These are phyloP conservation scores for Pisolithus albus DNA, from an alignment of 768 basidiomycete species.

Conservation along the genomic window DNA sequence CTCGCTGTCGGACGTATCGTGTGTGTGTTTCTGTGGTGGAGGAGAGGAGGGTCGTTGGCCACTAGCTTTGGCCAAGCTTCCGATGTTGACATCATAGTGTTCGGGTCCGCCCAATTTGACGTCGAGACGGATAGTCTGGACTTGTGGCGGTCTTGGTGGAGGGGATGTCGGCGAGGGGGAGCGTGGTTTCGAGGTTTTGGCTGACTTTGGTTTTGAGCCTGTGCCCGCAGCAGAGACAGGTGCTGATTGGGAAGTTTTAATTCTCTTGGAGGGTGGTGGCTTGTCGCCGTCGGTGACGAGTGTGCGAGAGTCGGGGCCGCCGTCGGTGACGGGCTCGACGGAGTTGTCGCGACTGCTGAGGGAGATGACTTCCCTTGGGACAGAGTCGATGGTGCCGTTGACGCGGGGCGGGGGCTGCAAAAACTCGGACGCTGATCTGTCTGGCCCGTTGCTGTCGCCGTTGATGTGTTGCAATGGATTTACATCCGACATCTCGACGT, in stretches of 20 bases:
- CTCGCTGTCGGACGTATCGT: constrained; percentile 51
- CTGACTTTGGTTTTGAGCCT: constrained; percentile 47
- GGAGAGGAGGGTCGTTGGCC: constrained; percentile 63
- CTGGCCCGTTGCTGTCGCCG: neutral
- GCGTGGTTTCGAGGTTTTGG: constrained; percentile 37
- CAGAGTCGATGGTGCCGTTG: constrained; percentile 7
- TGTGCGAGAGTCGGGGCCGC: constrained; percentile 6
- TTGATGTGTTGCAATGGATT: neutral
- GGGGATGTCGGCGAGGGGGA: constrained; percentile 57
- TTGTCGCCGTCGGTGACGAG: constrained; percentile 11
- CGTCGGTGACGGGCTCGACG: constrained; percentile 10
- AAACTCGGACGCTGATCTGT: constrained; percentile 5
- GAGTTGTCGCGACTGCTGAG: constrained; percentile 27
- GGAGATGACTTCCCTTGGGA: constrained; percentile 20
- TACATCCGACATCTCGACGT: constrained; percentile 25
- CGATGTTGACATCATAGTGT: constrained; percentile 69
- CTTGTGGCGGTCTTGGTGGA: constrained; percentile 38
- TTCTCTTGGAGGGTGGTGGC: constrained; percentile 26
- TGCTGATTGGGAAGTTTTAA: constrained; percentile 19
- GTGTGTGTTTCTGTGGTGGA: constrained; percentile 31
- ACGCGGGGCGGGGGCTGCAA: neutral
- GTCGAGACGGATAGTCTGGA: constrained; percentile 61
- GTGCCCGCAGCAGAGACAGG: constrained; percentile 24
- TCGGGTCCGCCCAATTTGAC: constrained; percentile 67
- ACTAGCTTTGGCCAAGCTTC: constrained; percentile 48